phyloP scores from a whole-genome alignment of 31 red algal species.

The Asparagopsis taxiformis region DNA sequence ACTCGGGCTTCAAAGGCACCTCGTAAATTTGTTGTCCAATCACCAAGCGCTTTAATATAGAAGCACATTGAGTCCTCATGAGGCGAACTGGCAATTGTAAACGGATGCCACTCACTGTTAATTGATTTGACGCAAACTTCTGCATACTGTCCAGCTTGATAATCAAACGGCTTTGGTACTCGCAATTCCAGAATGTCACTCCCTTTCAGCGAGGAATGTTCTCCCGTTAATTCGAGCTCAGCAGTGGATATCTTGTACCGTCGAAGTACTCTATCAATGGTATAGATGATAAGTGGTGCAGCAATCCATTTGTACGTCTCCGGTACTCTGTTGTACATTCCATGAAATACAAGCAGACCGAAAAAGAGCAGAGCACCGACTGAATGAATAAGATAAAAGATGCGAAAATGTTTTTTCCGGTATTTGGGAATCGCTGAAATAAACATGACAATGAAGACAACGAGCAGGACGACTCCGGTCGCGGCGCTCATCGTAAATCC shows the following conservation, averaged over 20 bases:
- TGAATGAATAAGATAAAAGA: conserved; percentile 54
- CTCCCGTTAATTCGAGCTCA: conserved; percentile 20
- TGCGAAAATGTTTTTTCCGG: conserved; percentile 43
- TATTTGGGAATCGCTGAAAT: conserved; percentile 9
- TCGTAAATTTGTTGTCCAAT: conserved; percentile 70
- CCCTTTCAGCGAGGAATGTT: conserved; percentile 38
- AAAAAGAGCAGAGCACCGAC: conserved; percentile 63
- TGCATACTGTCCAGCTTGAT: conserved; percentile 80
- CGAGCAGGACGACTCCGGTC: conserved; percentile 43
- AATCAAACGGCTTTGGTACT: conserved; percentile 63
- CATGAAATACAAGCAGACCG: conserved; percentile 60
- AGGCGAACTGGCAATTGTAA: conserved; percentile 80
- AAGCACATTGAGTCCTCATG: conserved; percentile 66
- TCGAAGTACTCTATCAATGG: conserved; percentile 47
- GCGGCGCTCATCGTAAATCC: conserved; percentile 50
- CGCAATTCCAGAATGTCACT: conserved; percentile 51
- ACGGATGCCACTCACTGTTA: conserved; percentile 81
- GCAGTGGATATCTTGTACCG: conserved; percentile 23
- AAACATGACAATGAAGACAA: conserved; percentile 49
- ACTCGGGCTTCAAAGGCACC: conserved; percentile 21
- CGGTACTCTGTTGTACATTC: conserved; percentile 33
- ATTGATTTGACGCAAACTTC: conserved; percentile 66
- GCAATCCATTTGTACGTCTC: conserved; percentile 85
- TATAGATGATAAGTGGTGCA: conserved; percentile 63
- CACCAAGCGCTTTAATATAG: conserved; percentile 72